A percentile compares a stretch with the other conserved stretches of the same genome.
Conservation (phyloP, 192 early-diverging fungal genomes). For the Rhizoclosmatium sp. region DNA sequence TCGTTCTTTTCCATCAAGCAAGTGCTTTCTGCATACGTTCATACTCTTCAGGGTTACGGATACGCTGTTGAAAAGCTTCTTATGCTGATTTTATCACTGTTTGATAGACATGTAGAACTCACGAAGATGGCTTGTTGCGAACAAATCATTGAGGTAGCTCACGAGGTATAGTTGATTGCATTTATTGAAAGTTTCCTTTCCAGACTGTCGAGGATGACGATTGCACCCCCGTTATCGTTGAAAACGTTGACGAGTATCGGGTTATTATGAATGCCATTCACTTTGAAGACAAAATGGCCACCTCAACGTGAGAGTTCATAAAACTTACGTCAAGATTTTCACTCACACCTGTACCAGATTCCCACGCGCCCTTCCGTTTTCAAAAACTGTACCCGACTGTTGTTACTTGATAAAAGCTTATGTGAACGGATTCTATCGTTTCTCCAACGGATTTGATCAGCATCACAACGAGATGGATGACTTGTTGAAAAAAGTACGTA, state of each 20-base stretch:
- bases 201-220: conserved; percentile 84
- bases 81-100: conserved; percentile 77
- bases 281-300: conserved; percentile 51
- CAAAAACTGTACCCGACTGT: conserved; percentile 76
- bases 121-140: conserved; percentile 73
- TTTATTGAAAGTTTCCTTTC: background rate
- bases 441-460: conserved; percentile 84
- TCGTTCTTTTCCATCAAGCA: conserved; percentile 83
- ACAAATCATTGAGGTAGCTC: conserved; percentile 68
- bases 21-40: conserved; percentile 83
- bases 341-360: conserved; percentile 49
- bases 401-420: conserved; percentile 76
- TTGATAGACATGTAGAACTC: conserved; percentile 81
- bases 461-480: conserved; percentile 89
- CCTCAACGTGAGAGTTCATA: too few relatives aligned
- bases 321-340: too few relatives aligned
- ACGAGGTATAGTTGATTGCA: too few relatives aligned
- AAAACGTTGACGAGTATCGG: conserved; percentile 68
- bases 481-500: conserved; percentile 72
- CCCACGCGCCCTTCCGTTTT: conserved; percentile 81
- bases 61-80: conserved; percentile 74
- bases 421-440: conserved; percentile 81
- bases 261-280: conserved; percentile 70
- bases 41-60: conserved; percentile 85
- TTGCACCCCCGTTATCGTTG: conserved; percentile 78